Evolutionary conservation across 495 filamentous ascomycete genomes (phyloP), one percentile per base, ranked within the genome.

Genomic region (Talaromyces proteolyticus): DNA sequence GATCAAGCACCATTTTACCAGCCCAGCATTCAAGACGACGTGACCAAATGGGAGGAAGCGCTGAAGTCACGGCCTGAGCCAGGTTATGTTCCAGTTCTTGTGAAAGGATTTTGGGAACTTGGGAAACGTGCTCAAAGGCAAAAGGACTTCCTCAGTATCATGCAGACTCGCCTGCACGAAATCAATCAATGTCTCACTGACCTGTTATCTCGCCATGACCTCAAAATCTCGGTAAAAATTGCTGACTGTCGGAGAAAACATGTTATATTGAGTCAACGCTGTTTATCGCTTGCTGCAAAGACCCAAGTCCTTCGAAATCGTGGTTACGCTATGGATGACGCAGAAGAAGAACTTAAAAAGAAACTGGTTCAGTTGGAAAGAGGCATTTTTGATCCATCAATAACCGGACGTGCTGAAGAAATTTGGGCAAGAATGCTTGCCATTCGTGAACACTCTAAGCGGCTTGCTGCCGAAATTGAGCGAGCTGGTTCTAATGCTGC

Each of bases 341-440:
- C 90, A 36, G 93, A 99, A 70, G 93, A 99, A 63, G 84, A 87
- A 55, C 67, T 99, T 49, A 89, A 87, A 75, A 87, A 87, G 66
- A 91, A 93, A 66, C 74, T 99, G 25, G 59, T 81, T 41, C 68
- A 73, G 42, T 75, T 99, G 54, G 89, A 95, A 60, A 81, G 79
- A 55, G 68, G 67, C 16, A 79, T 92, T 14, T 85, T 86, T 48
- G 94, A 99, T 68, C 92, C 94, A 2, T 84, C 83, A 16, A 73
- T 96, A 41, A 84, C 76, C 44, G 91, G 90, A 4, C 73, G 91
- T 49, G 82, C 82, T 46, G 93, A 99, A 66, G 93, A 99, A 72
- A 87, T 99, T 44, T 99, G 93, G 93, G 94, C 93, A 29, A 75
- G 94, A 25, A 86, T 99, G 78, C 80, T 95, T 48, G 84, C 84